These are phyloP conservation scores for Panellus pusillus DNA, from an alignment of 768 basidiomycete species.

Conservation along the genomic window DNA sequence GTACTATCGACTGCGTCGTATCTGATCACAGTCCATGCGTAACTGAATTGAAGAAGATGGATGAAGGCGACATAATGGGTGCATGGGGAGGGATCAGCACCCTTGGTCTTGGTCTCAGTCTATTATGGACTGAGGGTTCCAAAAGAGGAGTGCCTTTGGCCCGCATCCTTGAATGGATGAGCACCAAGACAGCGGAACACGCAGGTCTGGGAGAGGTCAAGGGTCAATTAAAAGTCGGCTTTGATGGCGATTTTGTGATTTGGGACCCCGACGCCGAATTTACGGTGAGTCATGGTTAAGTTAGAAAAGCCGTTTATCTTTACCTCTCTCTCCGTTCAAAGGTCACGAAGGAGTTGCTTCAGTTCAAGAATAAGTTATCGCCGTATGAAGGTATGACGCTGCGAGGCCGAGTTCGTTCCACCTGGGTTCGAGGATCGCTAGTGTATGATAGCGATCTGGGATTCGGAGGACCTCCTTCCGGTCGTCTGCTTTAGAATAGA, in stretches of 20 bases:
- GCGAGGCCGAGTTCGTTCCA: constrained; percentile 70
- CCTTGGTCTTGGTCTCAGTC: constrained; percentile 83
- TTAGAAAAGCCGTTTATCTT: constrained; percentile 33
- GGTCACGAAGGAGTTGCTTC: constrained; percentile 72
- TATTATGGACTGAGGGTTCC: constrained; percentile 84
- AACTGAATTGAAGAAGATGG: constrained; percentile 73
- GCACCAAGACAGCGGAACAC: constrained; percentile 72
- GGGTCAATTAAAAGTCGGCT: constrained; percentile 70
- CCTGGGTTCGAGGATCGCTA: constrained; percentile 74
- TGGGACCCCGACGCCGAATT: constrained; percentile 69
- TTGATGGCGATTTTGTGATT: constrained; percentile 84
- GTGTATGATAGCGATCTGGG: constrained; percentile 51
- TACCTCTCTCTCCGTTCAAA: constrained; percentile 27
- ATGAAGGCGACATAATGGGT: constrained; percentile 77
- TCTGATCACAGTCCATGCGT: constrained; percentile 96
- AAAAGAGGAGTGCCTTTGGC: constrained; percentile 58
- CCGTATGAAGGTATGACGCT: constrained; percentile 81
- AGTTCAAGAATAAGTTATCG: constrained; percentile 93
- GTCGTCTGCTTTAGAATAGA: constrained; percentile 11
- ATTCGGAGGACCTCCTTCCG: constrained; percentile 14
- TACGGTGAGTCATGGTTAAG: constrained; percentile 34
- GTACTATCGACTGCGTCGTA: constrained; percentile 88
- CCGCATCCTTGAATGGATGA: constrained; percentile 75
- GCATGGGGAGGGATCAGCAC: constrained; percentile 97
- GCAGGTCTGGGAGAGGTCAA: constrained; percentile 71